Conservation (phyloP, 371 early-diverging fungal species). For the Mortierella sp. region DNA sequence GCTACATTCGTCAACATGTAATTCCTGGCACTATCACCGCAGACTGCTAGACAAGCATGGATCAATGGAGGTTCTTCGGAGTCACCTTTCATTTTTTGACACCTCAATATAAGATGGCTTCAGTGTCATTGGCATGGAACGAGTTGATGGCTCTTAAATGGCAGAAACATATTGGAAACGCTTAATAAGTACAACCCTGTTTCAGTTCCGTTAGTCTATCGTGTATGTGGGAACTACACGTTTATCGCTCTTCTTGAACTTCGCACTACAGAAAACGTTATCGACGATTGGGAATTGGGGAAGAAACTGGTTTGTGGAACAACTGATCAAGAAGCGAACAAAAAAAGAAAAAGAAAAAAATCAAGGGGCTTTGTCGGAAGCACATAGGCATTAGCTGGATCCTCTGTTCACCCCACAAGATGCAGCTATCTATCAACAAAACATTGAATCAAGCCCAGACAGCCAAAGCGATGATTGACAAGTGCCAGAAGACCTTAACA, state of each 20-base stretch:
- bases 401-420: slow-evolving; percentile 18
- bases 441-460: background rate
- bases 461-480: slow-evolving; percentile 7
- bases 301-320: slow-evolving; percentile 17
- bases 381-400: slow-evolving; percentile 1
- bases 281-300: slow-evolving; percentile 7
- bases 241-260: background rate
- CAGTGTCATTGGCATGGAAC: slow-evolving; percentile 23
- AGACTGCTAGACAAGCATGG: background rate
- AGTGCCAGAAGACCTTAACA: slow-evolving; percentile 14
- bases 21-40: background rate
- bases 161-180: slow-evolving; percentile 1
- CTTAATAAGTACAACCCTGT: slow-evolving; percentile 2
- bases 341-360: too few relatives aligned
- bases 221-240: background rate
- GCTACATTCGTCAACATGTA: background rate
- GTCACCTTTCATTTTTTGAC: slow-evolving; percentile 3
- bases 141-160: slow-evolving; percentile 7
- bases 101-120: background rate
- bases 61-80: background rate
- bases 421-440: slow-evolving; percentile 30
- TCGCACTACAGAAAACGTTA: slow-evolving; percentile 1
- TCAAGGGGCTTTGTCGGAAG: background rate
- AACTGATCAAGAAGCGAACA: slow-evolving; percentile 36
- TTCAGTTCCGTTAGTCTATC: background rate